These are phyloP conservation scores for Aegilops tauschii DNA, from an alignment of 176 grass and related monocot genomes.

Conservation along the genomic window DNA sequence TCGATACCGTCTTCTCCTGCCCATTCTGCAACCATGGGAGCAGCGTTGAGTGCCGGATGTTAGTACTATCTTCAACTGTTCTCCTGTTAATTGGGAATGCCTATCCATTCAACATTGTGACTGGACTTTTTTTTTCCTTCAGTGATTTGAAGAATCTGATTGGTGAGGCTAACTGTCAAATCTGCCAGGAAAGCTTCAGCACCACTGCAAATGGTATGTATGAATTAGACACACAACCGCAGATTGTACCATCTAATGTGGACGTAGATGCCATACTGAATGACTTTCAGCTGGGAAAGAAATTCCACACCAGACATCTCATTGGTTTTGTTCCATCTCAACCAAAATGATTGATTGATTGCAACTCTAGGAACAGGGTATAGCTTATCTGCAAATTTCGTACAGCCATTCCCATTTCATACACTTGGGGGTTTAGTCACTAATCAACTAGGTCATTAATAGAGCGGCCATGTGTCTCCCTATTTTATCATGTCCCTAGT, in stretches of 20 bases:
- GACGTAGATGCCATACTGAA: background rate
- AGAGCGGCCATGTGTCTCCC: background rate
- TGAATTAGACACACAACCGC: background rate
- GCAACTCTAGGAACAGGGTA: background rate
- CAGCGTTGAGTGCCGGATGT: slow-evolving; percentile 70
- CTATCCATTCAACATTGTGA: slow-evolving; percentile 23
- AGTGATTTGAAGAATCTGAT: slow-evolving; percentile 84
- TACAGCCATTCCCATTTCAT: background rate
- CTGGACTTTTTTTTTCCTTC: slow-evolving; percentile 3
- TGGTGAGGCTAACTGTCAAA: slow-evolving; percentile 66
- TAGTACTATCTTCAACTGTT: slow-evolving; percentile 4
- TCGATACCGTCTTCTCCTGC: slow-evolving; percentile 61
- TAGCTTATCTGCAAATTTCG: background rate
- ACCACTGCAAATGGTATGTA: slow-evolving; percentile 64
- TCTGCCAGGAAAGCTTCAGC: slow-evolving; percentile 81
- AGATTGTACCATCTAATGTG: too few relatives aligned
- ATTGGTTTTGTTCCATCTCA: background rate
- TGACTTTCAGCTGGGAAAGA: background rate
- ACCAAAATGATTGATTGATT: background rate
- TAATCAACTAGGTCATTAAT: background rate
- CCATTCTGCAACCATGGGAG: slow-evolving; percentile 75
- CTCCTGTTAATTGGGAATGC: background rate
- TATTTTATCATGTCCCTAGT: background rate
- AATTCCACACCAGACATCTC: background rate
- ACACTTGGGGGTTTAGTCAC: background rate